A percentile compares a stretch with the other conserved stretches of the same genome.
Conservation (phyloP, 176 grass and related monocot species). For the Triticum urartu region DNA sequence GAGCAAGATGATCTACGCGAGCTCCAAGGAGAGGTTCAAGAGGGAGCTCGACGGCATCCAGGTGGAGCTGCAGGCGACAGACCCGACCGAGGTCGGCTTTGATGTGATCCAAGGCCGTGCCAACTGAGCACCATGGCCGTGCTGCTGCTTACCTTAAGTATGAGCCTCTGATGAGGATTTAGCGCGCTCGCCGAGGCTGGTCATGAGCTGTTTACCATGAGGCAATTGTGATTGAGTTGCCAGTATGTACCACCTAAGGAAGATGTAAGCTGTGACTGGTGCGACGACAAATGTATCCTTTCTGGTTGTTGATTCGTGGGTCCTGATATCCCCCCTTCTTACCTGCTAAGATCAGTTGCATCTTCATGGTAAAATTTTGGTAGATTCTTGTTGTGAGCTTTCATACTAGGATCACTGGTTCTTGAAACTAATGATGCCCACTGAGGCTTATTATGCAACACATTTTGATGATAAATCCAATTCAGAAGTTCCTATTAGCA, state of each 20-base stretch:
- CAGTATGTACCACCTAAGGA: slow-evolving; percentile 8
- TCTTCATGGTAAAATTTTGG: neutral
- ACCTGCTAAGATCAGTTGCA: neutral
- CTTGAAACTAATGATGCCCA: neutral
- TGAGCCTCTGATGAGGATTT: slow-evolving; percentile 14
- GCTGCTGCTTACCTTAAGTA: neutral
- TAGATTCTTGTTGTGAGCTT: neutral
- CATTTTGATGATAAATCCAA: neutral
- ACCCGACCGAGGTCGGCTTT: slow-evolving; percentile 31
- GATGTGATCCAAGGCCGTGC: slow-evolving; percentile 51
- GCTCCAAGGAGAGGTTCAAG: slow-evolving; percentile 64
- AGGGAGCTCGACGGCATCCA: slow-evolving; percentile 55
- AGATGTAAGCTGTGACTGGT: slow-evolving; percentile 2
- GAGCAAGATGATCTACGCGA: slow-evolving; percentile 57
- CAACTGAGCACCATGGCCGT: slow-evolving; percentile 4
- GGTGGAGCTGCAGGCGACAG: slow-evolving; percentile 53
- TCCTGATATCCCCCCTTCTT: neutral
- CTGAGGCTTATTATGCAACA: neutral
- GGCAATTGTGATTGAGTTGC: neutral
- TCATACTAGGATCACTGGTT: neutral
- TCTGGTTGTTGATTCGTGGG: neutral
- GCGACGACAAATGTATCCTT: neutral
- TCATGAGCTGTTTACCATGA: neutral
- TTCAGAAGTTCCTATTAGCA: neutral
- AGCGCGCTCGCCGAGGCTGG: neutral